phyloP scores from a whole-genome alignment of 2,329 filamentous ascomycete species.

The Colletotrichum eleusines region DNA sequence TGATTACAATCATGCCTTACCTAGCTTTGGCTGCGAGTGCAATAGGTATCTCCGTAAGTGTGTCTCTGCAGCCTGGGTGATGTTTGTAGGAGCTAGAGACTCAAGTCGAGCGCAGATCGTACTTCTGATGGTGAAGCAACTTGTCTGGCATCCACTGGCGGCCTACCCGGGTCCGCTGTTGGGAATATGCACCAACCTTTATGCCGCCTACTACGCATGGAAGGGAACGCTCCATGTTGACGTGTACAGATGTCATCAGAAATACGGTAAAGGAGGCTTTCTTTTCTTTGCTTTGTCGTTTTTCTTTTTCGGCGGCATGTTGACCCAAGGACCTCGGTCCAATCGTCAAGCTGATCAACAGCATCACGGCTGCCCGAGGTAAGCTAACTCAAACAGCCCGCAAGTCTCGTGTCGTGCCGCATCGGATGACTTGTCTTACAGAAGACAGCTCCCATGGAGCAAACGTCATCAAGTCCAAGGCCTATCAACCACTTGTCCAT shows the following conservation, averaged over 20 bases:
- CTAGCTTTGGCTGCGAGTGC: not conserved
- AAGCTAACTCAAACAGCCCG: no score
- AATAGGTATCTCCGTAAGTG: constrained; percentile 5
- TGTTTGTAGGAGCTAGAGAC: not conserved
- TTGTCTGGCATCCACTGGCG: constrained; percentile 25
- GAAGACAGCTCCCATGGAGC: constrained; percentile 40
- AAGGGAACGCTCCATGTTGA: constrained; percentile 52
- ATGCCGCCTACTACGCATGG: constrained; percentile 51
- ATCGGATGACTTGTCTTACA: not conserved
- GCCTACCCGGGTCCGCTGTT: constrained; percentile 21
- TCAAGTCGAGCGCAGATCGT: not conserved
- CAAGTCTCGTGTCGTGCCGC: no score
- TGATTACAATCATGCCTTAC: no score
- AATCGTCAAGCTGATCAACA: constrained; percentile 44
- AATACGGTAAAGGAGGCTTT: constrained; percentile 51
- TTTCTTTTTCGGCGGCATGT: not conserved
- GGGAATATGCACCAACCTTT: constrained; percentile 33
- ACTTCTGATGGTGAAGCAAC: not conserved
- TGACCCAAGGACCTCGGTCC: constrained; percentile 24
- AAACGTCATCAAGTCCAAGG: constrained; percentile 42
- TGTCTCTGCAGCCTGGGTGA: not conserved
- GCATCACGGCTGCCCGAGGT: no score
- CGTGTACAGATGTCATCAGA: constrained; percentile 50
- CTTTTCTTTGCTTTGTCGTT: no score
- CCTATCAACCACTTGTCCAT: constrained; percentile 37